These are phyloP conservation scores for Cladosporium sphaerospermum DNA, from an alignment of 2,329 filamentous ascomycete species.

Conservation along the genomic window DNA sequence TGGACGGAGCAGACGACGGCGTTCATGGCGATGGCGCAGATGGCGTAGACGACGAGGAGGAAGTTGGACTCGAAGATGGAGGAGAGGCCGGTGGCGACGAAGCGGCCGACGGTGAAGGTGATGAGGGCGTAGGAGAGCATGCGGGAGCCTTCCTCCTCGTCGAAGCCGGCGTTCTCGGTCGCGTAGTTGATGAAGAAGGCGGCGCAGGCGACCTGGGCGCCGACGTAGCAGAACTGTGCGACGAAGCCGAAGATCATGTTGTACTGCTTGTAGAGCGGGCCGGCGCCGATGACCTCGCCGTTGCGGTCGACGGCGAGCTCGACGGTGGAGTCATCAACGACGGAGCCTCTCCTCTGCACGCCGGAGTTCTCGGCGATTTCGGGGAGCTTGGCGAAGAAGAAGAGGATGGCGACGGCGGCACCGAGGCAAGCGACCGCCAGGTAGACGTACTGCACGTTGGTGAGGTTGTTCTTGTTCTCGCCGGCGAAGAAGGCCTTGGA, in stretches of 20 bases:
- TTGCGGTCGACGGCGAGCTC: slow-evolving; percentile 26
- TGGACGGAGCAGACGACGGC: slow-evolving; percentile 29
- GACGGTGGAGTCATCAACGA: slow-evolving; percentile 24
- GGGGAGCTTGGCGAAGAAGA: slow-evolving; percentile 34
- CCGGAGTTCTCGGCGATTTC: slow-evolving; percentile 26
- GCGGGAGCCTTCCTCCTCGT: slow-evolving; percentile 27
- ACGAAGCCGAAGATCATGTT: slow-evolving; percentile 36
- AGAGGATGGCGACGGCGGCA: slow-evolving; percentile 29
- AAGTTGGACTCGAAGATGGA: slow-evolving; percentile 33
- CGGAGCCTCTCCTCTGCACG: slow-evolving; percentile 21
- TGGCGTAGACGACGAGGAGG: slow-evolving; percentile 30
- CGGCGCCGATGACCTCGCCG: slow-evolving; percentile 27
- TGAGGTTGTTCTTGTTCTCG: slow-evolving; percentile 27
- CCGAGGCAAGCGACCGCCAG: slow-evolving; percentile 34
- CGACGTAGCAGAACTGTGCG: slow-evolving; percentile 34
- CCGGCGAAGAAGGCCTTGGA: slow-evolving; percentile 35
- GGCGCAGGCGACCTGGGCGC: slow-evolving; percentile 32
- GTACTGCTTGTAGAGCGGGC: slow-evolving; percentile 35
- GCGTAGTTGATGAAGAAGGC: slow-evolving; percentile 37
- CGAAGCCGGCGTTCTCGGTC: slow-evolving; percentile 29
- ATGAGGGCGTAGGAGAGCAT: slow-evolving; percentile 35
- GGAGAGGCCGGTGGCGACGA: slow-evolving; percentile 33
- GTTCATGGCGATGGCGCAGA: slow-evolving; percentile 30
- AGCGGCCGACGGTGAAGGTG: slow-evolving; percentile 35
- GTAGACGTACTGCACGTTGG: slow-evolving; percentile 36